Evolutionary conservation across 1,284 basidiomycete species (phyloP), one percentile per base, ranked within the genome.

Genomic region (Pseudozyma tsukubaensis): DNA sequence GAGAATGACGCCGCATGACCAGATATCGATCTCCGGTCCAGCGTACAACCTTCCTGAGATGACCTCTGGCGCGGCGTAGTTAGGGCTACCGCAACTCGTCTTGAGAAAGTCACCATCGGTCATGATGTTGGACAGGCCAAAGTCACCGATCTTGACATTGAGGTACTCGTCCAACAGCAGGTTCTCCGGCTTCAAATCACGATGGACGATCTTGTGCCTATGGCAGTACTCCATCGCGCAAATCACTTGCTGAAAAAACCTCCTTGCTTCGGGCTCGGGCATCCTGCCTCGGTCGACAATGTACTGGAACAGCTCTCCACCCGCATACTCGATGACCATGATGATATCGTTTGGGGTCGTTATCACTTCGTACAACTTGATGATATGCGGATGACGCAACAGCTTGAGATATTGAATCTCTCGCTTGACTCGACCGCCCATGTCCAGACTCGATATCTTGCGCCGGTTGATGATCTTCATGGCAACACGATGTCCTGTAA

Each of bases 381-480:
- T 83, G 62, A 84, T 84, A 53, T 84, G 82, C 3, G 83, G 82
- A 53, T 84, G 83, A 14, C 82, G 76, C 11, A 84, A 59, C 32
- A 83, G 67, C 57, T 80, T 80, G 44, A 84, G 79, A 40, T 82
- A 84, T 63, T 83, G 82, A 55, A 84, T 84, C 72, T 99, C 96
- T 49, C 94, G 90, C 85, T 94, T 92, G 19, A 99, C 95, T 57
- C 96, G 59, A 1, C 80, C 78, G 49, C 83, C 82, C 76, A 83
- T 82, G 86, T 94, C 93, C 78, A 94, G 92, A 71, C 91, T 90
- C 73, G 92, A 91, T 67, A 98, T 97, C 81, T 94, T 94, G 62
- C 92, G 92, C 84, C 96, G 94, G 66, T 94, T 94, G 81, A 98
- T 94, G 83, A 94, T 94, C 88, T 98, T 98, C 92, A 99, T 94